Conservation (phyloP, 164 flowering plant species). For the Chimonanthus praecox region DNA sequence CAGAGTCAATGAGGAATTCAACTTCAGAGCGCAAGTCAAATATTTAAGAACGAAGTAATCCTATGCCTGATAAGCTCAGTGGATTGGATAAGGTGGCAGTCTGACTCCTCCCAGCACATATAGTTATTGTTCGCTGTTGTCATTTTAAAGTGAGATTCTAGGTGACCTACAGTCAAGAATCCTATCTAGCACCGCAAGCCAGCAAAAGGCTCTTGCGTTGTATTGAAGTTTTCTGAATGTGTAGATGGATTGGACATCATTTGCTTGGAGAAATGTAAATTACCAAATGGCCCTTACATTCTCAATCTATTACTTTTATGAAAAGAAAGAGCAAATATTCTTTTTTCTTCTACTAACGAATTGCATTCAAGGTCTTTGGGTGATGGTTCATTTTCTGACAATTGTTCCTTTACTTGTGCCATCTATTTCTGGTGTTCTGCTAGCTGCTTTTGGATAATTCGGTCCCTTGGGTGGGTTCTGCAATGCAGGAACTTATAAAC, state of each 20-base stretch:
- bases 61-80: too few relatives aligned
- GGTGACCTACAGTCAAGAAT: too few relatives aligned
- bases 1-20: too few relatives aligned
- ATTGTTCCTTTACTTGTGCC: neutral
- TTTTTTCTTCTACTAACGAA: neutral
- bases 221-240: neutral
- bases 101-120: too few relatives aligned
- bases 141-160: too few relatives aligned
- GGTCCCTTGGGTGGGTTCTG: conserved; percentile 2
- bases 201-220: too few relatives aligned
- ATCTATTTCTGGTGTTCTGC: neutral
- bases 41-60: too few relatives aligned
- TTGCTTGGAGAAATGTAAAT: neutral
- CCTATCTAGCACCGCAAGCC: too few relatives aligned
- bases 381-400: neutral
- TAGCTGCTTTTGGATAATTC: neutral
- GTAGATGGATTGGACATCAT: neutral
- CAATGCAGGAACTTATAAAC: conserved; percentile 69
- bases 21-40: too few relatives aligned
- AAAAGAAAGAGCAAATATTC: neutral
- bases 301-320: neutral
- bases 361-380: neutral
- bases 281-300: neutral
- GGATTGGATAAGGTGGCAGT: too few relatives aligned
- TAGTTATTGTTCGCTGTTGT: too few relatives aligned